Conservation (phyloP, 192 early-diverging fungal species). For the Martensiomyces pterosporus region DNA sequence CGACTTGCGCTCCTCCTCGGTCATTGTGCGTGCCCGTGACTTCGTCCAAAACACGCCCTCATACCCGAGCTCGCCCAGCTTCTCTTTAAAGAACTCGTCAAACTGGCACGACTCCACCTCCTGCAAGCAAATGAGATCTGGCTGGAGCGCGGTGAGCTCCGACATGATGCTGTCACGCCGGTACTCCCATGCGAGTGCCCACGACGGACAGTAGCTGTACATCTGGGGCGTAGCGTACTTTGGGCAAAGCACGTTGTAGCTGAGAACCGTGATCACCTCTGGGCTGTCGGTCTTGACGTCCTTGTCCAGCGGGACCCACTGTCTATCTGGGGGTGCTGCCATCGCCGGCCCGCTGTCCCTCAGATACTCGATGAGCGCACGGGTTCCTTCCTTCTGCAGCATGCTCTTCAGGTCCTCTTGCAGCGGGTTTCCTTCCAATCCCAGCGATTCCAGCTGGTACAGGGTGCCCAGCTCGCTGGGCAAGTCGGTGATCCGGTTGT, state of each 20-base stretch:
- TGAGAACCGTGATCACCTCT: conserved; percentile 85
- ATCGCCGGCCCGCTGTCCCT: conserved; percentile 80
- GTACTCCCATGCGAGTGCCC: conserved; percentile 92
- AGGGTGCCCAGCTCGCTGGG: conserved; percentile 87
- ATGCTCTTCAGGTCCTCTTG: conserved; percentile 73
- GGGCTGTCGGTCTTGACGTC: conserved; percentile 55
- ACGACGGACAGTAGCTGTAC: conserved; percentile 93
- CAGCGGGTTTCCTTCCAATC: conserved; percentile 93
- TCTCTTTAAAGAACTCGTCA: conserved; percentile 81
- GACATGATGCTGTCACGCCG: conserved; percentile 82
- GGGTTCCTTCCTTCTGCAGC: conserved; percentile 83
- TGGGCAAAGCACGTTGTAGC: conserved; percentile 88
- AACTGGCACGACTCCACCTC: conserved; percentile 86
- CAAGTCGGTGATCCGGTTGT: conserved; percentile 81
- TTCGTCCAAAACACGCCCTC: conserved; percentile 93
- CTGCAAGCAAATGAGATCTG: conserved; percentile 93
- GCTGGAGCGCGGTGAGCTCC: conserved; percentile 80
- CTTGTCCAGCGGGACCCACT: conserved; percentile 87
- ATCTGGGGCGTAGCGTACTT: conserved; percentile 82
- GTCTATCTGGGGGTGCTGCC: conserved; percentile 75
- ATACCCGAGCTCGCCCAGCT: conserved; percentile 67
- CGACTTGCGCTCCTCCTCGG: conserved; percentile 73
- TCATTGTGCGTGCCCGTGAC: conserved; percentile 91
- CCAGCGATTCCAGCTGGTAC: conserved; percentile 84
- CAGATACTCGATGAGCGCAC: conserved; percentile 76